A percentile compares a stretch with the other conserved stretches of the same genome.
These are phyloP conservation scores for Termitomyces sp. DNA, from an alignment of 768 basidiomycete species.

Conservation along the genomic window DNA sequence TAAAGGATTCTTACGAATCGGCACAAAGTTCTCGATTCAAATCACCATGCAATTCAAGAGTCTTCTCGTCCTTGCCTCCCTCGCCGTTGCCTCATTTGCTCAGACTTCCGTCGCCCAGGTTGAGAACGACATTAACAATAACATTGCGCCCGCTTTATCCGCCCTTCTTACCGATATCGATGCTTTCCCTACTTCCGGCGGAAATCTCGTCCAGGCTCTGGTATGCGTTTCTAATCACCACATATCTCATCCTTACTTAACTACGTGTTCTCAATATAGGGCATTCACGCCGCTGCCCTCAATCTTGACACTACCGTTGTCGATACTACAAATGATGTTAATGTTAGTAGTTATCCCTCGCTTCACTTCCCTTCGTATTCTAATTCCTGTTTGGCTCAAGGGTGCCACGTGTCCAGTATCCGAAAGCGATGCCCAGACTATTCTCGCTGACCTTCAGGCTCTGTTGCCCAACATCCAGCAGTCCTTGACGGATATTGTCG, in stretches of 20 bases:
- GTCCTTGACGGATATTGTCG: conserved; percentile 16
- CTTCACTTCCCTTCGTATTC: background rate
- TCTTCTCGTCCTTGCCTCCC: conserved; percentile 20
- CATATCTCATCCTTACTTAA: background rate
- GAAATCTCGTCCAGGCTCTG: conserved; percentile 20
- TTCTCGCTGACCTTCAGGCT: conserved; percentile 17
- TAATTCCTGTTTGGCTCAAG: background rate
- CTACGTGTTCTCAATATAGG: conserved; percentile 9
- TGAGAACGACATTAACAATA: conserved; percentile 21
- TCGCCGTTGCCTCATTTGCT: conserved; percentile 19
- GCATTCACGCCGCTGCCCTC: conserved; percentile 24
- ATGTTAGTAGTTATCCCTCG: conserved; percentile 10
- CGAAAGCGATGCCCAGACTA: conserved; percentile 19
- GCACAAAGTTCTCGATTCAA: background rate
- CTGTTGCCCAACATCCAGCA: conserved; percentile 22
- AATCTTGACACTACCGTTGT: conserved; percentile 17
- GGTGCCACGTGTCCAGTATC: conserved; percentile 14
- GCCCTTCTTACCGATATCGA: conserved; percentile 26
- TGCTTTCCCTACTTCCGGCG: conserved; percentile 23
- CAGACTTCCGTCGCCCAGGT: conserved; percentile 21
- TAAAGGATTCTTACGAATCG: background rate
- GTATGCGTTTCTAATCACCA: conserved; percentile 11
- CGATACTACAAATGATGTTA: conserved; percentile 21
- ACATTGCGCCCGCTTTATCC: conserved; percentile 21
- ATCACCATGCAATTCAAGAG: conserved; percentile 22